These are phyloP conservation scores for Silybum marianum DNA, from an alignment of 129 eudicot species.

Conservation along the genomic window DNA sequence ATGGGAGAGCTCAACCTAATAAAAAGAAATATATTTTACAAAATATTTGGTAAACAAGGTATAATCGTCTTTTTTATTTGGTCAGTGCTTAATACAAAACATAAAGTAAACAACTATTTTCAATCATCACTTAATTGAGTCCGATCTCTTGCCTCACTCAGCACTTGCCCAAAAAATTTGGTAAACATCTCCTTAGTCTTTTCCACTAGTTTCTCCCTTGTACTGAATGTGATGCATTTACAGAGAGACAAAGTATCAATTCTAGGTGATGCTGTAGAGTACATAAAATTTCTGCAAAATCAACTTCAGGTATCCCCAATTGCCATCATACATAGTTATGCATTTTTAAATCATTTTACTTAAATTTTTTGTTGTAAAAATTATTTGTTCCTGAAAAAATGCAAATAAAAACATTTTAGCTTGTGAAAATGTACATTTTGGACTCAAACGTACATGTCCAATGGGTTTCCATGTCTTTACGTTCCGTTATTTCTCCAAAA, in stretches of 20 bases:
- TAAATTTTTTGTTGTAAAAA: neutral
- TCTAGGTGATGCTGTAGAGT: slow-evolving; percentile 27
- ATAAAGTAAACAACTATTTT: no score
- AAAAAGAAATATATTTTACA: no score
- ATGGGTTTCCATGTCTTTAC: neutral
- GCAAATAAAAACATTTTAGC: neutral
- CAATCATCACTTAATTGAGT: no score
- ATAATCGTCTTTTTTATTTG: no score
- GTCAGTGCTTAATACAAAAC: no score
- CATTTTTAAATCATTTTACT: neutral
- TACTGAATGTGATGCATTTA: neutral
- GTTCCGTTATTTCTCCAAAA: neutral
- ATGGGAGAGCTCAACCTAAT: no score
- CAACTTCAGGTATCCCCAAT: slow-evolving; percentile 26
- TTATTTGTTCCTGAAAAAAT: neutral
- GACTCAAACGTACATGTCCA: neutral
- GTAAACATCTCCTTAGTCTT: neutral
- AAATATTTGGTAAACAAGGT: no score
- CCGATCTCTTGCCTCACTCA: no score
- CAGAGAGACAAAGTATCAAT: slow-evolving; percentile 29
- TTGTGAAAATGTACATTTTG: neutral
- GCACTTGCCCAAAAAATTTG: no score
- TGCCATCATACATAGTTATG: neutral
- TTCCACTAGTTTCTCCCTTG: neutral
- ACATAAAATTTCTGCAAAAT: slow-evolving; percentile 28